phyloP scores from a whole-genome alignment of 768 basidiomycete species.

The Psilocybe tampanensis region DNA sequence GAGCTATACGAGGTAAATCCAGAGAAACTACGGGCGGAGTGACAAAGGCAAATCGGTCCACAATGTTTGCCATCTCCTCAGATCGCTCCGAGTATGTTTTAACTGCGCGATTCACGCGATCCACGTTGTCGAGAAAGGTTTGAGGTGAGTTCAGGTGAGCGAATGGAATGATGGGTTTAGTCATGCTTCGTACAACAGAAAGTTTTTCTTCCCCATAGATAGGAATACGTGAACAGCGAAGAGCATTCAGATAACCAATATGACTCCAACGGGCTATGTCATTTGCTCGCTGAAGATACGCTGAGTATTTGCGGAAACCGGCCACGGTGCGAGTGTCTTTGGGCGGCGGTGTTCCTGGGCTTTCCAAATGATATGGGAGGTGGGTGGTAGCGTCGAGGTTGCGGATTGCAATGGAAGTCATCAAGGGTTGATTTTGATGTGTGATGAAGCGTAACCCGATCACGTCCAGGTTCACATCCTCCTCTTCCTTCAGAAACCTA shows the following conservation, averaged over 20 bases:
- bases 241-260: conserved; percentile 70
- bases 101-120: conserved; percentile 49
- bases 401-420: conserved; percentile 55
- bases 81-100: conserved; percentile 67
- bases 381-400: conserved; percentile 60
- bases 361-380: conserved; percentile 54
- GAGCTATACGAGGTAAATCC: conserved; percentile 68
- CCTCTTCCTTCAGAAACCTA: conserved; percentile 55
- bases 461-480: conserved; percentile 65
- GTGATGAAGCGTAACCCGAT: conserved; percentile 67
- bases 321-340: conserved; percentile 74
- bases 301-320: conserved; percentile 63
- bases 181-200: conserved; percentile 35
- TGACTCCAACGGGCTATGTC: conserved; percentile 67
- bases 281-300: conserved; percentile 50
- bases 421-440: conserved; percentile 51
- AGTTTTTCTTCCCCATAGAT: conserved; percentile 53
- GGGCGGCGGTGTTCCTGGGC: conserved; percentile 66
- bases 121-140: conserved; percentile 44
- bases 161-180: conserved; percentile 54
- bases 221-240: conserved; percentile 60
- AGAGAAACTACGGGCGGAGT: conserved; percentile 78
- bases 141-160: conserved; percentile 40
- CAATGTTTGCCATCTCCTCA: conserved; percentile 47
- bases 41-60: conserved; percentile 78